Evolutionary conservation across 306 rosid species (phyloP), one percentile per base, ranked within the genome.

Genomic region (Malus orientalis): DNA sequence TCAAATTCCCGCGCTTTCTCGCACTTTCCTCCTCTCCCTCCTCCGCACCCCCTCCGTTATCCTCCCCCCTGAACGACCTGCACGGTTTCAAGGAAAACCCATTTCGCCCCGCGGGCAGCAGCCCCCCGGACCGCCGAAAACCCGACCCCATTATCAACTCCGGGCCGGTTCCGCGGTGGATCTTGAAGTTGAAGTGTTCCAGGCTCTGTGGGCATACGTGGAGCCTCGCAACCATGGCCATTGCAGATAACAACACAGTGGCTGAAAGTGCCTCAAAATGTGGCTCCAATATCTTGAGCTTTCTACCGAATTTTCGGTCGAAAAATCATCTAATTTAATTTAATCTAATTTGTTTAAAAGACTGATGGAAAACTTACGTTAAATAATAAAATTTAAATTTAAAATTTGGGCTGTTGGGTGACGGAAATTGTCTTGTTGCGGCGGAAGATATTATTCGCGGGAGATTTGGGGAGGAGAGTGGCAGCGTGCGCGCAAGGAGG

Each of bases 51-150:
- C 83, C 92, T 55, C 85, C 85, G 55, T 49, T 49, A 32, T 90
- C 88, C 79, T 85, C 93, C 36, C 57, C 25, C 81, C 81, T 90
- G 61, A 85, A 86, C 51, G 97, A 89, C 80, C 90, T 87, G 78
- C 97, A 89, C 80, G 30, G 79, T 65, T 81, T 86, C 85, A 81
- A 70, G 67, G 71, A 78, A 18, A 87, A 53, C 83, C 93, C 85
- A 36, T 73, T 14, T 51, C 76, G 83, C 29, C 85, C 83, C 49
- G 86, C 78, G 59, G 78, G 69, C 33, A 81, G 78, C 32, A 74
- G 81, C 20, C 79, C 71, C 36, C 76, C 58, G 29, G 72, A 80
- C 8, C 84, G 74, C 62, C 81, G 79, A 29, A 78, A 63, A 6
- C 91, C 89, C 68, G 79, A 85, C 14, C 88, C 74, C 36, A 81